phyloP scores from a whole-genome alignment of 2,329 filamentous ascomycete species.

The Dactylellina sp. region DNA sequence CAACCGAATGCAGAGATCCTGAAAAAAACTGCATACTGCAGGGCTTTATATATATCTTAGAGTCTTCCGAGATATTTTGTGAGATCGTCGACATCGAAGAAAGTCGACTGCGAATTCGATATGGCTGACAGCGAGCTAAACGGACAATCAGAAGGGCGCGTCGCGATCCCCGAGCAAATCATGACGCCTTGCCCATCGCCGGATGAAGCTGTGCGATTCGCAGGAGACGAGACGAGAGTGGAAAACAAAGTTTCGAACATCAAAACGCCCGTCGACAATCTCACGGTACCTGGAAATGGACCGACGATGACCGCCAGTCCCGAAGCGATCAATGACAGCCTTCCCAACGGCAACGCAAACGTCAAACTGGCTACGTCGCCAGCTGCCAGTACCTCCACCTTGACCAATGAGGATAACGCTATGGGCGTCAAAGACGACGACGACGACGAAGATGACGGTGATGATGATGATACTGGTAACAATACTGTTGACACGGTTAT shows the following conservation, averaged over 20 bases:
- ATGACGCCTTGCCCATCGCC: conserved; percentile 55
- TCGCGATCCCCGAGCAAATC: conserved; percentile 32
- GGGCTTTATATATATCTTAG: no score
- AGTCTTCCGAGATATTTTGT: conserved; percentile 13
- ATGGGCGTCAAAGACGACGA: conserved; percentile 13
- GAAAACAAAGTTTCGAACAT: conserved; percentile 7
- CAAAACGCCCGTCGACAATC: conserved; percentile 1
- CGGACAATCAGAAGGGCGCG: conserved; percentile 46
- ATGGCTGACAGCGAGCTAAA: conserved; percentile 52
- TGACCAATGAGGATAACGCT: conserved; percentile 15
- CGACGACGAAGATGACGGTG: conserved; percentile 10
- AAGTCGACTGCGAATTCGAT: conserved; percentile 18
- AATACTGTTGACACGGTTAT: background rate
- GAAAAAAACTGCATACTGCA: conserved; percentile 5
- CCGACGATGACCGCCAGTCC: conserved; percentile 15
- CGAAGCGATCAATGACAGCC: conserved; percentile 18
- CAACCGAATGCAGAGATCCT: conserved; percentile 3
- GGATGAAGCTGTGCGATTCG: conserved; percentile 55
- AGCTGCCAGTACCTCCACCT: conserved; percentile 31
- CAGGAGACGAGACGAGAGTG: conserved; percentile 35
- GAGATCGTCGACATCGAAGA: conserved; percentile 1
- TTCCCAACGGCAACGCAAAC: background rate
- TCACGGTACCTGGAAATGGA: conserved; percentile 4
- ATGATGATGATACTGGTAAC: conserved; percentile 2
- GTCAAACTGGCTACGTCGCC: conserved; percentile 27